Base-by-base conservation (phyloP, 2,329 filamentous ascomycete species). In the Purpureocillium takamizusanense region DNA sequence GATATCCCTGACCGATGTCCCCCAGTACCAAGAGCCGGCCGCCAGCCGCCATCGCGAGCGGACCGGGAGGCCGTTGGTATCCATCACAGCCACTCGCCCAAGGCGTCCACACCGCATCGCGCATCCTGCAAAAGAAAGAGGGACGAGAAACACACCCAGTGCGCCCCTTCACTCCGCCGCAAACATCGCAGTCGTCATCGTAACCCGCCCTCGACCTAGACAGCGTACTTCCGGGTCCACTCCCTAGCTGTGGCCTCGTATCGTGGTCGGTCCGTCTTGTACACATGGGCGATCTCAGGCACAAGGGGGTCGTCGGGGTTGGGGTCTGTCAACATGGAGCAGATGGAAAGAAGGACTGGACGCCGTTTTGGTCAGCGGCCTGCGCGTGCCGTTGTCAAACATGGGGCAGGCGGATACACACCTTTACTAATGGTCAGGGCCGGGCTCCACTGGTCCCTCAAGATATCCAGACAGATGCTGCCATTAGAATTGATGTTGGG, bases 401-500 rank as follows among this genome's bases (percentile, higher is more conserved):
- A 12, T 5, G n/a, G 6, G 12, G 3, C 11, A 9, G 40, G 40
- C 29, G 32, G 27, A 31, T 25, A 49, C 67, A 41, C 70, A 95
- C 92, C 92, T 81, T 98, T 98, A 45, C 87, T 95, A 57, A 98
- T 97, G 51, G 92, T 98, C 66, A 98, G 74, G 50, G 92, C 92
- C 31, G 92, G 92, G 65, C 89, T 95, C 92, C 92, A 98, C 72
- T 98, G 92, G 67, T 98, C 92, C 72, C 92, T 82, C 60, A 98
- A 74, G 60, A 98, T 98, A 61, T 98, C 92, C 63, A 98, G 71
- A 67, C 92, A 98, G 68, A 98, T 98, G 69, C 89, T 95, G 67
- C 92, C 92, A 66, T 97, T 97, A 52, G 87, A 94, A 81, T 98
- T 98, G 87, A 98, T 98, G 72, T 98, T 98, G 57, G 92, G 92